Evolutionary conservation across 2,329 filamentous ascomycete species (phyloP).

Genomic region (Zasmidium cellare): DNA sequence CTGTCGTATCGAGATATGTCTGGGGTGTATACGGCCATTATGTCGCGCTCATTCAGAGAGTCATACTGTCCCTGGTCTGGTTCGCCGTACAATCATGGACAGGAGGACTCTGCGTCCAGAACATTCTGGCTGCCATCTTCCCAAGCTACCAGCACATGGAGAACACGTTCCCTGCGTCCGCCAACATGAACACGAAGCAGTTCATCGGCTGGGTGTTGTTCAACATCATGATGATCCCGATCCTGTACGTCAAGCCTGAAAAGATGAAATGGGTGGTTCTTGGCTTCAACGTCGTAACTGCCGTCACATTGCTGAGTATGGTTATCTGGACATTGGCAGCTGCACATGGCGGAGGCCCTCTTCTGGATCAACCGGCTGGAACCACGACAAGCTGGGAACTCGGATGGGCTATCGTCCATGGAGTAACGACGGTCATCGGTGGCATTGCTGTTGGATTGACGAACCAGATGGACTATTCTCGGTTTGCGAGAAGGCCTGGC

Average conservation of each 20-base stretch:
- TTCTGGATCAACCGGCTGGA: conserved; percentile 29
- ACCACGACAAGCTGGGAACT: conserved; percentile 40
- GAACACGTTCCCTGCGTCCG: conserved; percentile 51
- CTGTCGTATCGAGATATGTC: conserved; percentile 54
- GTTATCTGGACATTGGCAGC: conserved; percentile 62
- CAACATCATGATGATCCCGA: conserved; percentile 46
- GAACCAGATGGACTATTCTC: conserved; percentile 41
- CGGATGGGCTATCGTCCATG: conserved; percentile 40
- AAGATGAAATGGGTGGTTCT: conserved; percentile 43
- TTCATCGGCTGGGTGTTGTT: conserved; percentile 49
- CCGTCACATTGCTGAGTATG: conserved; percentile 48
- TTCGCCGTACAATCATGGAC: conserved; percentile 66
- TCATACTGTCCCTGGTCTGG: conserved; percentile 48
- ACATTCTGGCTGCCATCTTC: conserved; percentile 58
- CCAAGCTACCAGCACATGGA: conserved; percentile 55
- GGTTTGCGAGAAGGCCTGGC: conserved; percentile 38
- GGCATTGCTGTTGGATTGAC: conserved; percentile 47
- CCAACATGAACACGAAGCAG: conserved; percentile 48
- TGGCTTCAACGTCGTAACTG: conserved; percentile 47
- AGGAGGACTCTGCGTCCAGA: conserved; percentile 55
- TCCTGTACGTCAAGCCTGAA: conserved; percentile 47
- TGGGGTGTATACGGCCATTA: conserved; percentile 60
- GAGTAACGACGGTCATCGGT: conserved; percentile 45
- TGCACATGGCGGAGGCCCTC: conserved; percentile 52
- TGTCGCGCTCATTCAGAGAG: conserved; percentile 54